Evolutionary conservation across 306 rosid species (phyloP).

Genomic region (Luffa aegyptiaca): DNA sequence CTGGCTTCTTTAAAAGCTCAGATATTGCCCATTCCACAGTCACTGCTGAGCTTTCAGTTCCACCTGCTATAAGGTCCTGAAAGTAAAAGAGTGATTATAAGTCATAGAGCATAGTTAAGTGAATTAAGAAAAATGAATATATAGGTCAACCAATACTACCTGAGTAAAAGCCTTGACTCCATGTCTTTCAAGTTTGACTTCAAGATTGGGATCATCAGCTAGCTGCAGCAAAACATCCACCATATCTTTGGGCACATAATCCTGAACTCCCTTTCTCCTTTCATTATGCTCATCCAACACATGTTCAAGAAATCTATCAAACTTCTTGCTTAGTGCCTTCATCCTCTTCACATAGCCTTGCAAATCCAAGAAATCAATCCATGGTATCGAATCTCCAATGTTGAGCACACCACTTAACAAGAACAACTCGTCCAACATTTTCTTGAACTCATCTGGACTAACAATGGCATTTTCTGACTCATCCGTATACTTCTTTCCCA

Average conservation of each 20-base stretch:
- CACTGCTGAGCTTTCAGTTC: not conserved
- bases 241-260: not conserved
- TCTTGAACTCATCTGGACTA: slow-evolving; percentile 60
- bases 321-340: not conserved
- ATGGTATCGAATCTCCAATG: not conserved
- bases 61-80: not conserved
- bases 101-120: too few relatives aligned
- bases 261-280: not conserved
- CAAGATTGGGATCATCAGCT: not conserved
- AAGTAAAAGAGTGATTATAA: not conserved
- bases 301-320: not conserved
- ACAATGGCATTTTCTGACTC: slow-evolving; percentile 21
- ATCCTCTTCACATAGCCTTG: not conserved
- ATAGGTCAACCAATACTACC: not conserved
- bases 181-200: not conserved
- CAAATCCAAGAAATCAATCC: not conserved
- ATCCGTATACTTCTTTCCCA: slow-evolving; percentile 10
- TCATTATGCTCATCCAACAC: not conserved
- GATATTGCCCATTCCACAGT: not conserved
- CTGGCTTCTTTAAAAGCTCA: not conserved
- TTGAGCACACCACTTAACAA: slow-evolving; percentile 53
- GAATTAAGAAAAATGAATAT: too few relatives aligned
- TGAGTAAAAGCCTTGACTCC: not conserved
- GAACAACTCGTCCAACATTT: slow-evolving; percentile 74
- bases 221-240: not conserved